Evolutionary conservation across 1,284 basidiomycete genomes (phyloP), one percentile per base, ranked within the genome.

Genomic region (Malassezia equina): DNA sequence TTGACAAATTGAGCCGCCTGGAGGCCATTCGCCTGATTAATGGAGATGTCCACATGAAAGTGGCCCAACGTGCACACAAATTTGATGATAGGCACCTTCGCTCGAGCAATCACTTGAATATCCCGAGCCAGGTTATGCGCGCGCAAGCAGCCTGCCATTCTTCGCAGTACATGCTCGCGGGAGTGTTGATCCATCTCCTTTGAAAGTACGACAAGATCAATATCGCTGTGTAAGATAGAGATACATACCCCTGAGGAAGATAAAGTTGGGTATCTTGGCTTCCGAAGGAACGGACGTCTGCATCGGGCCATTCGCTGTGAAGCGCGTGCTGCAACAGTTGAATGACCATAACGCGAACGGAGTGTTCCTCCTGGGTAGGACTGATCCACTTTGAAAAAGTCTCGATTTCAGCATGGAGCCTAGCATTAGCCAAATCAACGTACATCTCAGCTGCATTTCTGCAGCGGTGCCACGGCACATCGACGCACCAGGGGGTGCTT

Each of bases 251-350:
- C 59, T 82, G 80, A 1, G 93, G 93, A 12, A 98, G 80, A 75
- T 99, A 99, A 24, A 98, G 78, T 69, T 90, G 88, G 9, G 93
- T 99, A 69, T 87, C 85, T 73, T 86, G 94, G 66, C 86, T 90
- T 15, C 93, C 93, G 75, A 98, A 99, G 0, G 90, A 85, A 51
- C 82, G 77, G 5, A 96, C 85, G 34, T 82, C 76, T 8, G 90
- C 89, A 64, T 93, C 88, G 0, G 83, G 81, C 78, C 88, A 95
- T 23, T 79, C 75, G 19, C 77, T 73, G 13, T 76, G 78, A 44
- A 96, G 80, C 3, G 84, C 82, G 13, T 79, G 79, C 2, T 84
- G 80, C 51, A 96, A 86, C 40, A 85, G 79, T 43, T 81, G 76
- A 34, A 96, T 85, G 24, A 88, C 80, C 61, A 88, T 80, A 32